phyloP scores from a whole-genome alignment of 495 filamentous ascomycete species.

The Daldinia grandis region DNA sequence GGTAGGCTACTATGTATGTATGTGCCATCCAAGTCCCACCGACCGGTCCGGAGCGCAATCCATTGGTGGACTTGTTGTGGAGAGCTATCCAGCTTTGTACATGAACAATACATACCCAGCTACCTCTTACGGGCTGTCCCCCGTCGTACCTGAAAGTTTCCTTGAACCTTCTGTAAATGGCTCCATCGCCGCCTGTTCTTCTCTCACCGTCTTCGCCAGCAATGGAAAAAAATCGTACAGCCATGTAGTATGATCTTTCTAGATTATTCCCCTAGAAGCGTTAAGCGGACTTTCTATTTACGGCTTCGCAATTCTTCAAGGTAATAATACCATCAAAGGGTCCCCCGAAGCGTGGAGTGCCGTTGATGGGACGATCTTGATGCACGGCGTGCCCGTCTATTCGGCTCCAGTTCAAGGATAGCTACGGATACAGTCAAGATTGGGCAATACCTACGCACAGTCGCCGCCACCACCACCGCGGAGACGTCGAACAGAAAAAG shows the following conservation, averaged over 20 bases:
- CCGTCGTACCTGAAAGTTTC: slow-evolving; percentile 34
- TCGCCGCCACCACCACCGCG: slow-evolving; percentile 39
- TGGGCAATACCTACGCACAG: slow-evolving; percentile 28
- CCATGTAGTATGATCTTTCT: not conserved
- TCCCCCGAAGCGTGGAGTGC: slow-evolving; percentile 5
- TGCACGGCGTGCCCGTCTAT: slow-evolving; percentile 35
- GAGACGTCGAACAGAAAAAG: slow-evolving; percentile 34
- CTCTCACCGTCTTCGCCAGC: slow-evolving; percentile 5
- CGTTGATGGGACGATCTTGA: slow-evolving; percentile 36
- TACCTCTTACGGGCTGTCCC: slow-evolving; percentile 34
- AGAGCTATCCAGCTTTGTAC: slow-evolving; percentile 32
- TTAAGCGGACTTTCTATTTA: not conserved
- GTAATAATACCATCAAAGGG: slow-evolving; percentile 11
- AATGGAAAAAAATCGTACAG: not conserved
- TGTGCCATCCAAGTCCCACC: slow-evolving; percentile 31
- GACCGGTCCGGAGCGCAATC: slow-evolving; percentile 21
- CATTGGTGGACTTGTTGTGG: slow-evolving; percentile 35
- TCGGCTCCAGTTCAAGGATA: slow-evolving; percentile 35
- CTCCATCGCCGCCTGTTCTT: slow-evolving; percentile 26
- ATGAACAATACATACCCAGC: slow-evolving; percentile 28
- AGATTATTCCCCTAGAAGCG: not conserved
- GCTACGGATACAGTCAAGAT: slow-evolving; percentile 29
- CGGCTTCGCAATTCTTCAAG: slow-evolving; percentile 3
- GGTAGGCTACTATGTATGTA: slow-evolving; percentile 23
- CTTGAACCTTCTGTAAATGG: slow-evolving; percentile 37